Evolutionary conservation across 768 basidiomycete genomes (phyloP), one percentile per base, ranked within the genome.

Genomic region (Neoboletus subvelutipes): DNA sequence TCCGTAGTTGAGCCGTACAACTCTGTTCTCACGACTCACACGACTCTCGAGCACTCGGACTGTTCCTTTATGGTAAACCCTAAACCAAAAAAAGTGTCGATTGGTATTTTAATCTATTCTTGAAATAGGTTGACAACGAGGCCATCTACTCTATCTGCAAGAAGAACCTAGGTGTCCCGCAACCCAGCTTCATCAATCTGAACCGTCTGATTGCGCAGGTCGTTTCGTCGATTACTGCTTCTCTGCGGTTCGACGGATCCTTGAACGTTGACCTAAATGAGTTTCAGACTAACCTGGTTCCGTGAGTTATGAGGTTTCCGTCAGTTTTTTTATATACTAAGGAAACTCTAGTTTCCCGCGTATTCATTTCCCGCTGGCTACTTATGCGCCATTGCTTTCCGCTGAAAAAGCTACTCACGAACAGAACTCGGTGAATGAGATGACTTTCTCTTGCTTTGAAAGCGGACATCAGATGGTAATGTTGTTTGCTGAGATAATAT

Each of bases 81-180:
- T 26, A 22, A 53, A 34, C 17, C 12, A 33, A 48, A 34, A 26
- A 33, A 22, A 46, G 11, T 24, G n/a, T 50, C 6, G 29, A 22
- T 41, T 43, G 36, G 28, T 41, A 45, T 55, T 54, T 50, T 57
- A 51, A 59, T 58, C 15, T 48, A 61, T 29, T 52, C 36, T 43
- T 37, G 20, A 42, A 60, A 36, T 59, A 92, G 90, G 91, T 99
- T 60, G 97, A 99, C 72, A 99, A 99, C 72, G 95, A 99, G 75
- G 97, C 95, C 52, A 98, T 98, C 71, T 98, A 96, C 76, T 95
- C 98, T 72, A 98, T 98, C 71, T 98, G 96, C 91, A 95, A 97
- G 82, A 87, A 90, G 76, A 94, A 90, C 72, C 81, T 98, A 56
- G 85, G 84, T 63, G 90, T 98, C 63, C 68, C 80, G 28, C 88